Conservation (phyloP, 345 rosid species). For the Eucalyptus marginata region DNA sequence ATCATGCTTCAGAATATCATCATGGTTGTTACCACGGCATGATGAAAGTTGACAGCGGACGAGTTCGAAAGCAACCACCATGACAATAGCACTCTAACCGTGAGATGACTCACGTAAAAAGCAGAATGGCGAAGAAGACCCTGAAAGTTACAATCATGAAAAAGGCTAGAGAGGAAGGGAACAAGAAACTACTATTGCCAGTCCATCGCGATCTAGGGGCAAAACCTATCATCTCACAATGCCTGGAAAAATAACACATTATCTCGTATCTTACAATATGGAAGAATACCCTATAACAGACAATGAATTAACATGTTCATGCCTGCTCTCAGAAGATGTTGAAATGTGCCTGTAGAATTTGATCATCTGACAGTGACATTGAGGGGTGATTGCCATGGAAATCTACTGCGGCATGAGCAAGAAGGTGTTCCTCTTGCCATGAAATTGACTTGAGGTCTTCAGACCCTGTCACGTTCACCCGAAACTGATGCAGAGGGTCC, state of each 20-base stretch:
- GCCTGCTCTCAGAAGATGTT: conserved; percentile 30
- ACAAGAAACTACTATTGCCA: background rate
- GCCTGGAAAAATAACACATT: background rate
- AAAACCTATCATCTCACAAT: background rate
- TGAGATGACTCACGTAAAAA: background rate
- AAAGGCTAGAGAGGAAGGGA: background rate
- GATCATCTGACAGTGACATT: conserved; percentile 34
- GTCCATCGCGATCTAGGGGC: background rate
- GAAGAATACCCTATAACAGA: background rate
- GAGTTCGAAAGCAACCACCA: background rate
- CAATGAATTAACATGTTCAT: background rate
- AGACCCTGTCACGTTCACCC: conserved; percentile 10
- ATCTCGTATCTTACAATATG: background rate
- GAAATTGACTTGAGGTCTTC: conserved; percentile 20
- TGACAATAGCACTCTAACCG: background rate
- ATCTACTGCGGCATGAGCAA: conserved; percentile 18
- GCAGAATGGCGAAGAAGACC: background rate
- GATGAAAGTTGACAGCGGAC: background rate
- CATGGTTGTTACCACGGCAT: background rate
- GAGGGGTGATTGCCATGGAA: conserved; percentile 26
- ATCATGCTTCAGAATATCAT: background rate
- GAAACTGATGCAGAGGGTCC: conserved; percentile 1
- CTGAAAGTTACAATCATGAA: background rate
- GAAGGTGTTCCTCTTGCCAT: conserved; percentile 22
- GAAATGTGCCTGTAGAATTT: conserved; percentile 2